Evolutionary conservation across 2,329 filamentous ascomycete species (phyloP).

Genomic region (Fonsecaea multimorphosa): DNA sequence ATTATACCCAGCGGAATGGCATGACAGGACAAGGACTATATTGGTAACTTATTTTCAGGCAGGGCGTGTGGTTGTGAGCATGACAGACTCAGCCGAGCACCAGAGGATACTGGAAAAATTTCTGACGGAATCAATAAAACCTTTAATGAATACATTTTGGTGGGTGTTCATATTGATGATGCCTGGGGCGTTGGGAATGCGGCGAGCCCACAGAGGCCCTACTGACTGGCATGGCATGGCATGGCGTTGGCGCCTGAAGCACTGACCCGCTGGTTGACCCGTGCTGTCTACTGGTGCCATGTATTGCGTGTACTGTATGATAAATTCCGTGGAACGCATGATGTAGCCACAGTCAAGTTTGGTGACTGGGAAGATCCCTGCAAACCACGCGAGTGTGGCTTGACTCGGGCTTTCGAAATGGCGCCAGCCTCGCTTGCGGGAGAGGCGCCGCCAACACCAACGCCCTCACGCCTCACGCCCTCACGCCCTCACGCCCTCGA

Average conservation of each 20-base stretch:
- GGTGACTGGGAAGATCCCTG: constrained; percentile 25
- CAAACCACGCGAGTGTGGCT: constrained; percentile 34
- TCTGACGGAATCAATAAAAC: constrained; percentile 11
- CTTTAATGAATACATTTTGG: constrained; percentile 27
- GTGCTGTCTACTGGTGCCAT: background rate
- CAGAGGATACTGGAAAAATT: constrained; percentile 18
- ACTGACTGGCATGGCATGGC: background rate
- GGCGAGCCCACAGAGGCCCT: background rate
- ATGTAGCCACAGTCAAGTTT: constrained; percentile 12
- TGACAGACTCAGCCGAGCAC: constrained; percentile 24
- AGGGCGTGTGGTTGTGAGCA: constrained; percentile 22
- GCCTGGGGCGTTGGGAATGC: background rate
- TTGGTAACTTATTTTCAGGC: constrained; percentile 14
- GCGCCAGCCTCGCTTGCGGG: constrained; percentile 33
- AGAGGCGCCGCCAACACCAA: constrained; percentile 24
- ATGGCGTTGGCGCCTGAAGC: background rate
- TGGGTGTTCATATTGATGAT: background rate
- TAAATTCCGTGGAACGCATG: too few relatives aligned
- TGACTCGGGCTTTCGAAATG: constrained; percentile 27
- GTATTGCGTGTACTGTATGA: too few relatives aligned
- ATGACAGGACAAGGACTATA: constrained; percentile 24
- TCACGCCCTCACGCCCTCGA: background rate
- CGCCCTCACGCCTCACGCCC: background rate
- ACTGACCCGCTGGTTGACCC: background rate
- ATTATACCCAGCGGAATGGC: constrained; percentile 33